phyloP scores from a whole-genome alignment of 2,329 filamentous ascomycete species.

The Aureobasidium sp. region DNA sequence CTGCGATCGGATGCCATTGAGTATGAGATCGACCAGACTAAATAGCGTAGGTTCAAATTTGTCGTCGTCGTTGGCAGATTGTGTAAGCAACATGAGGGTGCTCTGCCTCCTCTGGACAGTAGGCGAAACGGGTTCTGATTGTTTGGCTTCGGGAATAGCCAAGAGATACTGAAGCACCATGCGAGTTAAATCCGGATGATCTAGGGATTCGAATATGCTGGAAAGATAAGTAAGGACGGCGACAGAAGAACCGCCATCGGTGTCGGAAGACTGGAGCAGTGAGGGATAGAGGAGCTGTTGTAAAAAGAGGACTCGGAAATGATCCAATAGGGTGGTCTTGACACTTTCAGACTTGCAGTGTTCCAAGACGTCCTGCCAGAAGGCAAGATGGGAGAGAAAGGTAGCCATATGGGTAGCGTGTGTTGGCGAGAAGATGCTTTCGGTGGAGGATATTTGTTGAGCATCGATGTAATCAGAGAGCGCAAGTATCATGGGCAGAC shows the following conservation, averaged over 20 bases:
- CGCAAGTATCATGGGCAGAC: slow-evolving; percentile 73
- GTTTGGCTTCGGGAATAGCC: slow-evolving; percentile 58
- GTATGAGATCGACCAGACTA: slow-evolving; percentile 83
- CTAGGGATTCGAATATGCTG: slow-evolving; percentile 80
- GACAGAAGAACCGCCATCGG: slow-evolving; percentile 92
- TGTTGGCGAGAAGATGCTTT: slow-evolving; percentile 63
- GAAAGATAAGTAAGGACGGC: slow-evolving; percentile 90
- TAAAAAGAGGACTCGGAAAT: slow-evolving; percentile 93
- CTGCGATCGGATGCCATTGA: slow-evolving; percentile 73
- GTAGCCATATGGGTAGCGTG: slow-evolving; percentile 84
- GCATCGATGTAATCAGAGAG: slow-evolving; percentile 82
- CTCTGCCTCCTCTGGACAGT: slow-evolving; percentile 73
- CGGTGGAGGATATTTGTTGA: slow-evolving; percentile 59
- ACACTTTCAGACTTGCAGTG: slow-evolving; percentile 90
- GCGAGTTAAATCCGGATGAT: slow-evolving; percentile 89
- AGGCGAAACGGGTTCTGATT: slow-evolving; percentile 39
- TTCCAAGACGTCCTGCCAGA: slow-evolving; percentile 97
- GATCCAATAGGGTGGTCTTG: slow-evolving; percentile 84
- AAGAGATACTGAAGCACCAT: slow-evolving; percentile 89
- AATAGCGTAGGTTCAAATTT: slow-evolving; percentile 77
- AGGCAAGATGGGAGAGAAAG: slow-evolving; percentile 87
- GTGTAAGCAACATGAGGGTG: slow-evolving; percentile 77
- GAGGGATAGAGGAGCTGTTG: slow-evolving; percentile 96
- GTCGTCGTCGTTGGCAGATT: slow-evolving; percentile 68
- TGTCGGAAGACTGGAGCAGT: slow-evolving; percentile 89